Conservation (phyloP, 192 early-diverging fungal genomes). For the Cetraspora pellucida region DNA sequence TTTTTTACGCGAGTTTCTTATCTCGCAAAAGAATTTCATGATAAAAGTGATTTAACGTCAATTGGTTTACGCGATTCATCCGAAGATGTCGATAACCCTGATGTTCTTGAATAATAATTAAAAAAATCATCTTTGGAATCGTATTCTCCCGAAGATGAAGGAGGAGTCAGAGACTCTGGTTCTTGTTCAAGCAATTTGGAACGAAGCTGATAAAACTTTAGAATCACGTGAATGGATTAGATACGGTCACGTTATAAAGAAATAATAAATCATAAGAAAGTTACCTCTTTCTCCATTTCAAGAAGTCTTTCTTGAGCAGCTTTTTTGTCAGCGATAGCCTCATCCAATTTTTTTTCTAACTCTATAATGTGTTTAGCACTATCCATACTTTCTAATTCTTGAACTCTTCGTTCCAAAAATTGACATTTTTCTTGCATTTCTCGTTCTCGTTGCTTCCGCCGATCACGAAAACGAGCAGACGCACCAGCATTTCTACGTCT, state of each 20-base stretch:
- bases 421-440: constrained; percentile 58
- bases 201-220: constrained; percentile 1
- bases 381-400: constrained; percentile 41
- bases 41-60: constrained; percentile 32
- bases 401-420: constrained; percentile 47
- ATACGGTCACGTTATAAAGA: neutral
- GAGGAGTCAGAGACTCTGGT: constrained; percentile 7
- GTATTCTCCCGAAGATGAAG: constrained; percentile 23
- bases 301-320: neutral
- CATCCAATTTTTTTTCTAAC: constrained; percentile 34
- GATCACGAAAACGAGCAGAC: constrained; percentile 65
- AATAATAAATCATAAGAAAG: neutral
- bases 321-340: constrained; percentile 18
- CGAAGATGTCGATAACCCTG: neutral
- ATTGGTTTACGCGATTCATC: neutral
- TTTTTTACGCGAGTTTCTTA: no score
- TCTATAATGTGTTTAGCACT: constrained; percentile 26
- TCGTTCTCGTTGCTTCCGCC: constrained; percentile 64
- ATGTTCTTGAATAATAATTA: neutral
- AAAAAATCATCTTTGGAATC: constrained; percentile 12
- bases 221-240: neutral
- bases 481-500: constrained; percentile 65
- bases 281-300: constrained; percentile 35
- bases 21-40: neutral
- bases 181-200: neutral